Conservation (phyloP, 2,329 filamentous ascomycete species). For the Diaporthe aspalathi region DNA sequence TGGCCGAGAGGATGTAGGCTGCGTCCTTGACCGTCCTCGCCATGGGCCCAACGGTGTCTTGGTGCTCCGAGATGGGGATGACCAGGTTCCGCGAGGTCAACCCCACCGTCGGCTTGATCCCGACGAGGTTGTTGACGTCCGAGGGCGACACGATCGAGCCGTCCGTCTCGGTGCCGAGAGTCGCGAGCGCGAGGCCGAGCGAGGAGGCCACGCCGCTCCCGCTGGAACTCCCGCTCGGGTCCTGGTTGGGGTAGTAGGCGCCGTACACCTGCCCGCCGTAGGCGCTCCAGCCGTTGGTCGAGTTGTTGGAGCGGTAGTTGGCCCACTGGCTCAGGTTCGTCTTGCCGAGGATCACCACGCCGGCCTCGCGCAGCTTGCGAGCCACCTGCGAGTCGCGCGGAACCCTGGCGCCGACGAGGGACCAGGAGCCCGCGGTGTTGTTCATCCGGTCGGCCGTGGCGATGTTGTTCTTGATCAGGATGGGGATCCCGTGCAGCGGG, state of each 20-base stretch:
- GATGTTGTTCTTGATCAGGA: conserved; percentile 76
- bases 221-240: conserved; percentile 70
- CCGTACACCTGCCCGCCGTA: conserved; percentile 70
- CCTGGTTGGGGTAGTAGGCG: conserved; percentile 70
- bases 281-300: conserved; percentile 72
- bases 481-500: conserved; percentile 72
- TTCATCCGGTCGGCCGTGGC: conserved; percentile 72
- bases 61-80: conserved; percentile 72
- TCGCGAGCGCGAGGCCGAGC: conserved; percentile 68
- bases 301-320: conserved; percentile 69
- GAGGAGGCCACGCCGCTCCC: conserved; percentile 71
- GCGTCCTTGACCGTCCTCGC: conserved; percentile 64
- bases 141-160: conserved; percentile 72
- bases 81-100: conserved; percentile 72
- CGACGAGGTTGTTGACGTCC: conserved; percentile 69
- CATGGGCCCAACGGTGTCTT: conserved; percentile 76
- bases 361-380: conserved; percentile 58
- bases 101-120: conserved; percentile 73
- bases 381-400: conserved; percentile 69
- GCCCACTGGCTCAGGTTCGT: conserved; percentile 74
- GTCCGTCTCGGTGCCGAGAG: conserved; percentile 72
- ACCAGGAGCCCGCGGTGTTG: conserved; percentile 72
- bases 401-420: conserved; percentile 68
- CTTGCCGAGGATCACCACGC: conserved; percentile 64
- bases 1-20: conserved; percentile 48